These are phyloP conservation scores for Adansonia madagascariensis DNA, from an alignment of 441 rosid genomes.

Conservation along the genomic window DNA sequence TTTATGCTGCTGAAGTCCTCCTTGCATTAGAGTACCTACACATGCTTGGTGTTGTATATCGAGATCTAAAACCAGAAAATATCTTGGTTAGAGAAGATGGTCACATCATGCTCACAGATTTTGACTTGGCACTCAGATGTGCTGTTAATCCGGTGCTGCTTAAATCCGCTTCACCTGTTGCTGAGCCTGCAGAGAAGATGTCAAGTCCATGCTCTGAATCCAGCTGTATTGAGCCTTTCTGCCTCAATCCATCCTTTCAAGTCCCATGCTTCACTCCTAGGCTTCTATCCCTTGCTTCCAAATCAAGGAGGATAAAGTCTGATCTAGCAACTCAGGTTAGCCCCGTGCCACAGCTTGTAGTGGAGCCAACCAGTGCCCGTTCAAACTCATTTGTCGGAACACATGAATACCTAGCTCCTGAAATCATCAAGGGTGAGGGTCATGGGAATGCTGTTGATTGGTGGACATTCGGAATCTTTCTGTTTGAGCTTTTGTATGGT, in stretches of 20 bases:
- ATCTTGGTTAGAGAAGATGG: slow-evolving; percentile 80
- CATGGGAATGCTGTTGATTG: slow-evolving; percentile 82
- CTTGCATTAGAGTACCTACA: slow-evolving; percentile 80
- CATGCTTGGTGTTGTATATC: slow-evolving; percentile 85
- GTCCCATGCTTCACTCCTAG: slow-evolving; percentile 77
- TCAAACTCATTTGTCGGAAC: slow-evolving; percentile 84
- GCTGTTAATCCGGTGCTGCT: slow-evolving; percentile 53
- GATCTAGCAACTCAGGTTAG: slow-evolving; percentile 57
- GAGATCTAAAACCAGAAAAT: slow-evolving; percentile 84
- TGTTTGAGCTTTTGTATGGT: slow-evolving; percentile 70
- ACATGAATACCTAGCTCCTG: slow-evolving; percentile 76
- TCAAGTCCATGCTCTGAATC: slow-evolving; percentile 71
- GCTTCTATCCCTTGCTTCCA: slow-evolving; percentile 57
- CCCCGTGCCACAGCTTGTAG: slow-evolving; percentile 72
- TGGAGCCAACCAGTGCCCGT: slow-evolving; percentile 74
- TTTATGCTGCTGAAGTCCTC: slow-evolving; percentile 78
- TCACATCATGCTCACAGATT: slow-evolving; percentile 84
- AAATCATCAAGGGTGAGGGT: slow-evolving; percentile 72
- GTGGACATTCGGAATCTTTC: slow-evolving; percentile 78
- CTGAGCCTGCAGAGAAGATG: slow-evolving; percentile 48
- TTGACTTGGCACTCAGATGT: slow-evolving; percentile 74
- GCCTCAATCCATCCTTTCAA: slow-evolving; percentile 76
- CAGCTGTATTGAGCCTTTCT: slow-evolving; percentile 75
- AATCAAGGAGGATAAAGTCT: slow-evolving; percentile 55
- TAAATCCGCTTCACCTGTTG: slow-evolving; percentile 51